phyloP scores from a whole-genome alignment of 495 filamentous ascomycete species.

The Durotheca rogersii region DNA sequence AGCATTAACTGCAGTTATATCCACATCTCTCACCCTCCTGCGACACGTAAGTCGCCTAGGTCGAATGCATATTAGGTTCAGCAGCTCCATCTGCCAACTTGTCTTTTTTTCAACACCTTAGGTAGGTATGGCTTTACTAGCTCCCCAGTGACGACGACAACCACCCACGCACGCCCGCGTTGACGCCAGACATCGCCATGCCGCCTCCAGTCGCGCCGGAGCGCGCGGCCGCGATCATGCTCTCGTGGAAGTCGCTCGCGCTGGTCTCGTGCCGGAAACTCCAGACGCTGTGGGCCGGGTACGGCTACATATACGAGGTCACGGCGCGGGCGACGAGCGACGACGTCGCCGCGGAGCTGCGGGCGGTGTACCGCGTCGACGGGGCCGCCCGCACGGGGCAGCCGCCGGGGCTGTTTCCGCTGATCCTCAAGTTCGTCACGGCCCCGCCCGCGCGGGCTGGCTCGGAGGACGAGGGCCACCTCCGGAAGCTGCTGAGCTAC shows the following conservation, averaged over 20 bases:
- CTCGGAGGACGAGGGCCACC: conserved; percentile 41
- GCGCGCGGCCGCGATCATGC: conserved; percentile 26
- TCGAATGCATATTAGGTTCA: too few relatives aligned
- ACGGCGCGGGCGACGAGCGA: conserved; percentile 28
- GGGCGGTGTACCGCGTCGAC: conserved; percentile 6
- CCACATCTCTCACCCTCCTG: too few relatives aligned
- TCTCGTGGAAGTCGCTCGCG: conserved; percentile 33
- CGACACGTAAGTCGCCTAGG: too few relatives aligned
- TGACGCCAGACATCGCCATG: too few relatives aligned
- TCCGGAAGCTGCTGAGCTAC: conserved; percentile 52
- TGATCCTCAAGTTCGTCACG: conserved; percentile 45
- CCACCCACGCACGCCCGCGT: too few relatives aligned
- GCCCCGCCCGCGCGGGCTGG: conserved; percentile 26
- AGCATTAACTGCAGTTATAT: too few relatives aligned
- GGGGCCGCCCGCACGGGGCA: background rate
- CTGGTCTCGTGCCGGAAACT: conserved; percentile 33
- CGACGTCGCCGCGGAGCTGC: conserved; percentile 18
- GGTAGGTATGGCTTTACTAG: too few relatives aligned
- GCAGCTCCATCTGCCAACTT: too few relatives aligned
- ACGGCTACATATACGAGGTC: conserved; percentile 46
- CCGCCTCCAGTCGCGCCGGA: conserved; percentile 15
- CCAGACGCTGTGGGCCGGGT: conserved; percentile 47
- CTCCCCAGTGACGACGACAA: conserved; percentile 1
- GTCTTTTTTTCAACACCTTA: too few relatives aligned
- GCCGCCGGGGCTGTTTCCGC: conserved; percentile 12